phyloP scores from a whole-genome alignment of 139 green algal genomes.

The Chlamydomonas urium region DNA sequence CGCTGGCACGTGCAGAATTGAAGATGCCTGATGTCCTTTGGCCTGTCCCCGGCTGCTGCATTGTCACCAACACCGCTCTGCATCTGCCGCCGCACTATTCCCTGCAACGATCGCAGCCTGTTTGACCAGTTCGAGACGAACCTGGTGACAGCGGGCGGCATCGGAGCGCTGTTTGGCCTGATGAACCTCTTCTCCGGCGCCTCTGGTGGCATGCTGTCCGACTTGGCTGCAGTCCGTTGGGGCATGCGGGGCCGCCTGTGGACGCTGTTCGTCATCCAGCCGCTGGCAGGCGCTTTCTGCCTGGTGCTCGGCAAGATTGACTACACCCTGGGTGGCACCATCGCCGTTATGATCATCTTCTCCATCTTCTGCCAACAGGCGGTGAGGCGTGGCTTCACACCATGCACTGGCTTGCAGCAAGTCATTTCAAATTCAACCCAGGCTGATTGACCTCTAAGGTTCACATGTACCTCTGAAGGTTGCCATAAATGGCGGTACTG shows the following conservation, averaged over 20 bases:
- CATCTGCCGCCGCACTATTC: too few species aligned
- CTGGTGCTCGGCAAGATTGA: constrained; percentile 66
- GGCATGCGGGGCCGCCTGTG: constrained; percentile 84
- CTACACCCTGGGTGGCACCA: constrained; percentile 61
- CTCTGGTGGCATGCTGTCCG: constrained; percentile 65
- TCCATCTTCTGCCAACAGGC: constrained; percentile 73
- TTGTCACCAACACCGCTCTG: too few species aligned
- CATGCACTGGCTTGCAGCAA: too few species aligned
- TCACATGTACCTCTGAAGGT: too few species aligned
- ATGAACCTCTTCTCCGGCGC: constrained; percentile 91
- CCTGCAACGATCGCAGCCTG: too few species aligned
- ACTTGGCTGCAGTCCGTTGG: constrained; percentile 36
- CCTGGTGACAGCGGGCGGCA: constrained; percentile 16
- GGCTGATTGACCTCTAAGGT: too few species aligned
- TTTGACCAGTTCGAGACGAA: constrained; percentile 73
- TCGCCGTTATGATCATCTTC: constrained; percentile 83
- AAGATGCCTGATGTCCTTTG: too few species aligned
- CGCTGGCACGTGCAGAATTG: too few species aligned
- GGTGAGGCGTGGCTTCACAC: too few species aligned
- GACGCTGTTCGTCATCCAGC: constrained; percentile 60
- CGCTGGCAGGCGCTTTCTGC: constrained; percentile 69
- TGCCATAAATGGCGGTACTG: too few species aligned
- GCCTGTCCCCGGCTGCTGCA: too few species aligned
- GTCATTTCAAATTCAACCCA: too few species aligned
- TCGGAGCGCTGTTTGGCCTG: constrained; percentile 72